Conservation (phyloP, 2,329 filamentous ascomycete species). For the Aspergillus sclerotialis region DNA sequence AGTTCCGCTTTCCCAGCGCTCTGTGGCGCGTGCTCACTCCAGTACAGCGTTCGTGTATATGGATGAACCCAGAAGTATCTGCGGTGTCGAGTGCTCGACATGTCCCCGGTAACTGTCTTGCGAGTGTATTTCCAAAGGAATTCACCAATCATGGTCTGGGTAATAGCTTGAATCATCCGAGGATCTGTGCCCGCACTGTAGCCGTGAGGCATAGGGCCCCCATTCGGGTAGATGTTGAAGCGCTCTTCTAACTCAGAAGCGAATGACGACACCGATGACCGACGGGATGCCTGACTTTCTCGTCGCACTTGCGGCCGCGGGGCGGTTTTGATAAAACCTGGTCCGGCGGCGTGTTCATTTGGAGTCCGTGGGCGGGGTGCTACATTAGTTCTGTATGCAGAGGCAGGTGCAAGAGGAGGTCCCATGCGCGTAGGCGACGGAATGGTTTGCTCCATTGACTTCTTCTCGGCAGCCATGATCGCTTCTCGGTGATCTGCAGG, state of each 20-base stretch:
- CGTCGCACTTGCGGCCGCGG: conserved; percentile 52
- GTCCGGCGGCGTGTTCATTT: conserved; percentile 42
- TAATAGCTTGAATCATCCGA: conserved; percentile 98
- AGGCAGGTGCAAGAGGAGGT: conserved; percentile 76
- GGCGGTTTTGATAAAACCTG: conserved; percentile 40
- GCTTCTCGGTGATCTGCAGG: conserved; percentile 75
- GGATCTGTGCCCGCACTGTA: conserved; percentile 75
- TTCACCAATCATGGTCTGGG: conserved; percentile 98
- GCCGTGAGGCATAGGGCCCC: conserved; percentile 45
- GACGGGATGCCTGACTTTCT: conserved; percentile 48
- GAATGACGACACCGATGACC: conserved; percentile 91
- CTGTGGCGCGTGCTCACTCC: conserved; percentile 86
- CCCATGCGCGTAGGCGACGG: conserved; percentile 57
- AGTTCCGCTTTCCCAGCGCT: conserved; percentile 69
- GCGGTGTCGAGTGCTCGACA: conserved; percentile 83
- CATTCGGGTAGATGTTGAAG: conserved; percentile 66
- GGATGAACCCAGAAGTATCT: conserved; percentile 99
- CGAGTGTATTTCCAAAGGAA: conserved; percentile 99
- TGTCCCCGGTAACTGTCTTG: conserved; percentile 79
- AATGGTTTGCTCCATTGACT: conserved; percentile 44
- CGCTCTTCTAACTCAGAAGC: conserved; percentile 86
- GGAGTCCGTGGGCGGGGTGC: conserved; percentile 55
- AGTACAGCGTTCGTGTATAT: conserved; percentile 93
- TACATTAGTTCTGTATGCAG: conserved; percentile 52
- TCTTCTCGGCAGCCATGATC: conserved; percentile 69